phyloP scores from a whole-genome alignment of 371 early-diverging fungal genomes.

The Lichtheimia ornata region DNA sequence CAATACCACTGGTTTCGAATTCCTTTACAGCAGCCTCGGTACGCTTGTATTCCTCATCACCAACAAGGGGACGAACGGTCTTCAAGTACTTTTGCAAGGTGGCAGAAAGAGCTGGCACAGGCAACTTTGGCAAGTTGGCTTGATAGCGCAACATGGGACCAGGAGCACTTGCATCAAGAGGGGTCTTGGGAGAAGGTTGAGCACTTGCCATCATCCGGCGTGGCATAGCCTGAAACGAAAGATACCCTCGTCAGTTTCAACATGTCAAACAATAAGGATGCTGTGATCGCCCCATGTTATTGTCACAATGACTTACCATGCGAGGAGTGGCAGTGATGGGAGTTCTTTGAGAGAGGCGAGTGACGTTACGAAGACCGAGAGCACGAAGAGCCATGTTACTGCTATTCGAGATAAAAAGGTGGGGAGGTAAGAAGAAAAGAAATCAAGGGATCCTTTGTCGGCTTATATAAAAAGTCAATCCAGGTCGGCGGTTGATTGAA shows the following conservation, averaged over 20 bases:
- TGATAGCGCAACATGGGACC: conserved; percentile 72
- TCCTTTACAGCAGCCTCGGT: conserved; percentile 76
- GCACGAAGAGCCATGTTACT: conserved; percentile 11
- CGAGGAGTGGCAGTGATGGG: background rate
- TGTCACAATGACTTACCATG: background rate
- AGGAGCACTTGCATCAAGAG: conserved; percentile 44
- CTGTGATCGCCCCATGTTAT: too few relatives aligned
- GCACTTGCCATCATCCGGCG: conserved; percentile 24
- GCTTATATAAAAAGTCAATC: too few relatives aligned
- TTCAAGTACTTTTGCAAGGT: conserved; percentile 81
- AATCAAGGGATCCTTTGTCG: too few relatives aligned
- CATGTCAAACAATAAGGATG: background rate
- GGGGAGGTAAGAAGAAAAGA: conserved; percentile 5
- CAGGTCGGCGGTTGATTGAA: too few relatives aligned
- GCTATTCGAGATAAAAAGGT: background rate
- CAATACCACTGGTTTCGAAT: conserved; percentile 79
- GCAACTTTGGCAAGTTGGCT: conserved; percentile 77
- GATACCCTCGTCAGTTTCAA: background rate
- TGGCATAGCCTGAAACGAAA: conserved; percentile 4
- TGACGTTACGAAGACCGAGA: conserved; percentile 14
- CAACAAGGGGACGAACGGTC: conserved; percentile 76
- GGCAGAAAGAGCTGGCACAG: conserved; percentile 85
- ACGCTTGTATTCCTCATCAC: conserved; percentile 69
- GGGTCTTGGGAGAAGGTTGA: conserved; percentile 40
- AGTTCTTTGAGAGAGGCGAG: background rate